These are phyloP conservation scores for Brassica carinata DNA, from an alignment of 345 rosid species.

Conservation along the genomic window DNA sequence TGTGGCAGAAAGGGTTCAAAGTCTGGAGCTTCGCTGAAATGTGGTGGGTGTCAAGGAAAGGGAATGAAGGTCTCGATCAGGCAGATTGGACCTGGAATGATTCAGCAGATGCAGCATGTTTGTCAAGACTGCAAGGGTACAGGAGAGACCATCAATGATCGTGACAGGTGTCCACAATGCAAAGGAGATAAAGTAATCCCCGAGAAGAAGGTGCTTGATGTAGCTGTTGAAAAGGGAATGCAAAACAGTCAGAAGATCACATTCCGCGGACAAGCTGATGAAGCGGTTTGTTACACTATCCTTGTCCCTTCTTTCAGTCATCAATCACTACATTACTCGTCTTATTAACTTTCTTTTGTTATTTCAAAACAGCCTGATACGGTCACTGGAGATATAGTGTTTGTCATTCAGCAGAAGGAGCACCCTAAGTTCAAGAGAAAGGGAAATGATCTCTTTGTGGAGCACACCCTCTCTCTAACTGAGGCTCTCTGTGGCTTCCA, in stretches of 20 bases:
- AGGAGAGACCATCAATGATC: conserved; percentile 72
- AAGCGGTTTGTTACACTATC: conserved; percentile 53
- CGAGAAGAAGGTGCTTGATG: conserved; percentile 89
- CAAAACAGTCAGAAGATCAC: conserved; percentile 82
- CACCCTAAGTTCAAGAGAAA: conserved; percentile 82
- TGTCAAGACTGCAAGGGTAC: conserved; percentile 94
- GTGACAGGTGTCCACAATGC: conserved; percentile 81
- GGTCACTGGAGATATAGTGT: conserved; percentile 79
- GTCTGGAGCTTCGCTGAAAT: conserved; percentile 76
- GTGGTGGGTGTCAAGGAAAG: conserved; percentile 79
- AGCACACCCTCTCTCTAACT: conserved; percentile 72
- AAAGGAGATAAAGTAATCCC: conserved; percentile 81
- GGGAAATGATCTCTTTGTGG: conserved; percentile 85
- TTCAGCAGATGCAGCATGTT: conserved; percentile 92
- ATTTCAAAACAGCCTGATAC: conserved; percentile 81
- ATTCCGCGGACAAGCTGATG: conserved; percentile 92
- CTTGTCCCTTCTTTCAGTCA: conserved; percentile 1
- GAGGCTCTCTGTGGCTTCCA: conserved; percentile 96
- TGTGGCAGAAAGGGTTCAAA: conserved; percentile 80
- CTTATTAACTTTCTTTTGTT: conserved; percentile 1
- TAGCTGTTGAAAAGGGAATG: conserved; percentile 94
- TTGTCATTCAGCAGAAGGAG: conserved; percentile 86
- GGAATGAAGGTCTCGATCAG: conserved; percentile 92
- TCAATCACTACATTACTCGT: not conserved
- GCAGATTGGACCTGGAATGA: conserved; percentile 90